phyloP scores from a whole-genome alignment of 768 basidiomycete genomes.

The Leucosporidium creatinivorum region DNA sequence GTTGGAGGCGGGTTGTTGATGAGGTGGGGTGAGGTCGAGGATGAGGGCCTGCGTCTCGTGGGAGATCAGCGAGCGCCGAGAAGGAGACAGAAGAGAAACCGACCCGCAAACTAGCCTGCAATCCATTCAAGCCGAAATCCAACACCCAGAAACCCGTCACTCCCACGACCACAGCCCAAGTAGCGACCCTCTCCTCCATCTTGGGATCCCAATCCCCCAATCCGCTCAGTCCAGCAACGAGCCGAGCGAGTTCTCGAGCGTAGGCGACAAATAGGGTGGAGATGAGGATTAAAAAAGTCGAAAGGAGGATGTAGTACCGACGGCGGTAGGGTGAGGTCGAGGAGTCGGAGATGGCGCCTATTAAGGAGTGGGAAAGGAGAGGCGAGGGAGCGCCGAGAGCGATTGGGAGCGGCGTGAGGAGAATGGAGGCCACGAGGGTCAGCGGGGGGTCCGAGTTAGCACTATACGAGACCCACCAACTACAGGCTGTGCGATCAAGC shows the following conservation, averaged over 20 bases:
- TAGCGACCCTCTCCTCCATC: conserved; percentile 57
- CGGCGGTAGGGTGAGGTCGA: conserved; percentile 87
- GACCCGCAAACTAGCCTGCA: conserved; percentile 46
- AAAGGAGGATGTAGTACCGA: conserved; percentile 85
- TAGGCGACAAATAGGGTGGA: conserved; percentile 78
- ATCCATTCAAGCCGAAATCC: conserved; percentile 94
- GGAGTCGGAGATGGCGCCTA: conserved; percentile 94
- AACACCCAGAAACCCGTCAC: conserved; percentile 84
- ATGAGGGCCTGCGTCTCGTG: conserved; percentile 50
- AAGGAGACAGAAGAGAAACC: conserved; percentile 40
- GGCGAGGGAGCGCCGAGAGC: background rate
- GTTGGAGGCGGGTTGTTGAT: conserved; percentile 86
- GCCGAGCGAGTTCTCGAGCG: conserved; percentile 61
- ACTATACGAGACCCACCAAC: conserved; percentile 58
- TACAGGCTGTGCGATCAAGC: conserved; percentile 90
- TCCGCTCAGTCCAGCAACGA: conserved; percentile 66
- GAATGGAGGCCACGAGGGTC: background rate
- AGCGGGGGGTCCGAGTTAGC: background rate
- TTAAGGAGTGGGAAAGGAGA: background rate
- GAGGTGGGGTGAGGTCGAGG: conserved; percentile 78
- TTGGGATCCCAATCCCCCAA: conserved; percentile 81
- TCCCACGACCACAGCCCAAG: conserved; percentile 73
- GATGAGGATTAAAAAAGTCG: conserved; percentile 68
- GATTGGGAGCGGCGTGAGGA: conserved; percentile 1
- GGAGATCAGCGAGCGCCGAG: background rate